Conservation (phyloP, 2,329 filamentous ascomycete genomes). For the Microdochium paspali region DNA sequence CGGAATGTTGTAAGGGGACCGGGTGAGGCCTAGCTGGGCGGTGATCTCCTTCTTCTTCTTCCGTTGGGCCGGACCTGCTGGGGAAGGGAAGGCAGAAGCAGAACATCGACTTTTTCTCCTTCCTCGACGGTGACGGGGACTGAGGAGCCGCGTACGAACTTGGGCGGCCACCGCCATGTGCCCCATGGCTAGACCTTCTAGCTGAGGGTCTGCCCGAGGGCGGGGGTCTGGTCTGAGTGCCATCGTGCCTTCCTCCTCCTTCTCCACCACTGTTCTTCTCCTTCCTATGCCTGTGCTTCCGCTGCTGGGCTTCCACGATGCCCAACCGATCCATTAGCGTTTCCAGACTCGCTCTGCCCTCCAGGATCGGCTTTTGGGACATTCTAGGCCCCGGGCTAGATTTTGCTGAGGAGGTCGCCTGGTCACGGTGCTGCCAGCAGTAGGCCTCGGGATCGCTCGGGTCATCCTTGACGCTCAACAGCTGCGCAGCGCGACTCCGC, state of each 20-base stretch:
- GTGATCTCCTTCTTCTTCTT: too few relatives aligned
- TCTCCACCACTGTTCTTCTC: too few relatives aligned
- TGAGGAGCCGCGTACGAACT: too few relatives aligned
- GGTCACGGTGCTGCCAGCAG: slow-evolving; percentile 94
- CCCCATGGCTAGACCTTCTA: too few relatives aligned
- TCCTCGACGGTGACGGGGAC: slow-evolving; percentile 12
- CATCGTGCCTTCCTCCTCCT: slow-evolving; percentile 10
- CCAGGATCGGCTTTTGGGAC: slow-evolving; percentile 42
- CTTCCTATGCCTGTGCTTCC: slow-evolving; percentile 10
- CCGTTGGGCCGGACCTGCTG: too few relatives aligned
- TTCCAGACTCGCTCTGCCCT: slow-evolving; percentile 71
- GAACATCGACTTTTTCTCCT: slow-evolving; percentile 23
- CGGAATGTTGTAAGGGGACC: slow-evolving; percentile 32
- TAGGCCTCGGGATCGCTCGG: slow-evolving; percentile 56
- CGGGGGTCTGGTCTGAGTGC: slow-evolving; percentile 8
- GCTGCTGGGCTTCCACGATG: slow-evolving; percentile 54
- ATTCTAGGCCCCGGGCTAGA: slow-evolving; percentile 34
- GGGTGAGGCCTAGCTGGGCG: slow-evolving; percentile 35
- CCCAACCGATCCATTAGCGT: slow-evolving; percentile 75
- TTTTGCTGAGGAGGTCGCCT: slow-evolving; percentile 47
- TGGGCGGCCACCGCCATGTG: slow-evolving; percentile 12
- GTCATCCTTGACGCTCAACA: slow-evolving; percentile 36
- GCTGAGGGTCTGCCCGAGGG: too few relatives aligned
- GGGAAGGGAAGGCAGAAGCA: slow-evolving; percentile 48
- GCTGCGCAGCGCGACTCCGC: slow-evolving; percentile 18